These are phyloP conservation scores for Phytophthora podocarpi DNA, from an alignment of 352 stramenopile genomes.

Conservation along the genomic window DNA sequence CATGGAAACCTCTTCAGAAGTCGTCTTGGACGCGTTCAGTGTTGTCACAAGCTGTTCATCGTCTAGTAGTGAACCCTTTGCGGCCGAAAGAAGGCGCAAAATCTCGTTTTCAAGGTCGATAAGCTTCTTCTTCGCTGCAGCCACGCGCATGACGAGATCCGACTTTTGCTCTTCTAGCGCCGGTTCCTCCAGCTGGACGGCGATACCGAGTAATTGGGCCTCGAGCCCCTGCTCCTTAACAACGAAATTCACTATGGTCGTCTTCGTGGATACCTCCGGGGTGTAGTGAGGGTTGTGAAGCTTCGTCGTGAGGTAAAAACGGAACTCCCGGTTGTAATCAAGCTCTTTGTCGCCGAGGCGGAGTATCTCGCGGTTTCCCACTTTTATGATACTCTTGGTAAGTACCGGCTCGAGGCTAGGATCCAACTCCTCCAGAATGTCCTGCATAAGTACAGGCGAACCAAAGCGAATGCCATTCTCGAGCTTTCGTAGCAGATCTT, in stretches of 20 bases:
- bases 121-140: conserved; percentile 94
- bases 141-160: conserved; percentile 90
- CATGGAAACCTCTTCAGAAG: conserved; percentile 93
- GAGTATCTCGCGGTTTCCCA: conserved; percentile 94
- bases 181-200: conserved; percentile 94
- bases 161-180: conserved; percentile 95
- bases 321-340: conserved; percentile 95
- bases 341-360: conserved; percentile 95
- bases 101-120: conserved; percentile 97
- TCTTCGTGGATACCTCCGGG: conserved; percentile 95
- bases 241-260: conserved; percentile 96
- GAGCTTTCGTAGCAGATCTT: conserved; percentile 93
- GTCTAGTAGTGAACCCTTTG: conserved; percentile 93
- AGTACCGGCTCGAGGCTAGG: conserved; percentile 94
- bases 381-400: conserved; percentile 94
- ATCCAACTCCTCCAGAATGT: conserved; percentile 96
- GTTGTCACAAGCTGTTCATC: conserved; percentile 95
- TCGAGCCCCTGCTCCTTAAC: conserved; percentile 96
- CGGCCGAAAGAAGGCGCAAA: conserved; percentile 89
- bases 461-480: conserved; percentile 95
- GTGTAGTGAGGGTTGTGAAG: conserved; percentile 96
- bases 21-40: conserved; percentile 95
- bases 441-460: conserved; percentile 93
- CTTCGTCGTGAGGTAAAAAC: conserved; percentile 97
- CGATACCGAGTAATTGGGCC: conserved; percentile 93